phyloP scores from a whole-genome alignment of 2,329 filamentous ascomycete species.

The Aspergillus phoenicis region DNA sequence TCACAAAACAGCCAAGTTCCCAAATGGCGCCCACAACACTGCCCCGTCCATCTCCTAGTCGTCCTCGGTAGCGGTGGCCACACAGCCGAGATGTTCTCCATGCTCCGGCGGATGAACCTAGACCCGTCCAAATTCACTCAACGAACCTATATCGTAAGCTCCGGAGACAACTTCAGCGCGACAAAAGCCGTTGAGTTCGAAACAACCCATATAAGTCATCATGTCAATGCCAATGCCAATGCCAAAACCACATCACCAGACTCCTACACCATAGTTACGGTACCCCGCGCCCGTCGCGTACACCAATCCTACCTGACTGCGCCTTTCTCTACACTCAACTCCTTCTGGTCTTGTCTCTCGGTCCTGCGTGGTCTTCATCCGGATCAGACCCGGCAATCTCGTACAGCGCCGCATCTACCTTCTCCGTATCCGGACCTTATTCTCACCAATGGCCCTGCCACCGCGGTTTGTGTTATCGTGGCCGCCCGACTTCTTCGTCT shows the following conservation, averaged over 20 bases:
- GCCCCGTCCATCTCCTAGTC: constrained; percentile 67
- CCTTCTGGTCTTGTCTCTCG: constrained; percentile 64
- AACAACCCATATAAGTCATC: constrained; percentile 30
- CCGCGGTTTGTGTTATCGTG: constrained; percentile 73
- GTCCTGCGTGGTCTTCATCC: constrained; percentile 52
- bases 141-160: constrained; percentile 79
- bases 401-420: constrained; percentile 24
- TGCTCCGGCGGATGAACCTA: constrained; percentile 66
- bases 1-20: constrained; percentile 35
- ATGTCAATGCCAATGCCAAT: constrained; percentile 11
- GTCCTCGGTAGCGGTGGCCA: constrained; percentile 93
- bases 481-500: constrained; percentile 60
- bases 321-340: constrained; percentile 67
- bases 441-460: constrained; percentile 85
- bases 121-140: constrained; percentile 56
- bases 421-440: constrained; percentile 70
- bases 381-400: constrained; percentile 37
- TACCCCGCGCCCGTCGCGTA: constrained; percentile 76
- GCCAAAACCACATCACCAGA: constrained; percentile 7
- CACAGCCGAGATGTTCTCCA: constrained; percentile 89
- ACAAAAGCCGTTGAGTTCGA: constrained; percentile 68
- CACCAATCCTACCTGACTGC: constrained; percentile 79
- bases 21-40: constrained; percentile 31
- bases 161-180: constrained; percentile 73
- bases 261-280: constrained; percentile 65